phyloP scores from a whole-genome alignment of 352 stramenopile genomes.

The Phytophthora cajani region DNA sequence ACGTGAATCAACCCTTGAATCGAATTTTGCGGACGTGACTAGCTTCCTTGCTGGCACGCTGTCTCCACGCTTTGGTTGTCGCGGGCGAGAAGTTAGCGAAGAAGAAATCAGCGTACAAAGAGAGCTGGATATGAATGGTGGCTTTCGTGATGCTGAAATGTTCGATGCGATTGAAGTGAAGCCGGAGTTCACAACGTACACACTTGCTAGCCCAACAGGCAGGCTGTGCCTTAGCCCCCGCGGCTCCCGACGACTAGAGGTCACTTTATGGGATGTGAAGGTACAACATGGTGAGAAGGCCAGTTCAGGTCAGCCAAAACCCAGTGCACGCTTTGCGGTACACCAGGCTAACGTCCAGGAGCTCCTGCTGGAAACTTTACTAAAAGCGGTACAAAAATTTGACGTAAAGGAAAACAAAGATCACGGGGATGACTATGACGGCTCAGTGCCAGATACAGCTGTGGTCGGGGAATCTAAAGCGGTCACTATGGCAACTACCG shows the following conservation, averaged over 20 bases:
- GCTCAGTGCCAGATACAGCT: constrained; percentile 5
- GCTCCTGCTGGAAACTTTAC: constrained; percentile 65
- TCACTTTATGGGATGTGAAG: constrained; percentile 10
- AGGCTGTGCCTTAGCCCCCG: constrained; percentile 61
- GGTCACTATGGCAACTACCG: constrained; percentile 10
- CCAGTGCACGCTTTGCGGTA: constrained; percentile 15
- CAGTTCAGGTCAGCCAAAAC: constrained; percentile 1
- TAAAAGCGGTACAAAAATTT: constrained; percentile 76
- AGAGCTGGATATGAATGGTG: constrained; percentile 10
- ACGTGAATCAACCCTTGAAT: constrained; percentile 46
- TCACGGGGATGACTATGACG: constrained; percentile 36
- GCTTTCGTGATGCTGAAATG: not conserved
- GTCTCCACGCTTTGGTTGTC: constrained; percentile 57
- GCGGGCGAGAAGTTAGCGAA: constrained; percentile 11
- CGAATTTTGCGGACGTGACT: constrained; percentile 73
- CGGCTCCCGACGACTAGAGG: constrained; percentile 24
- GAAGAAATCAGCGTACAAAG: constrained; percentile 14
- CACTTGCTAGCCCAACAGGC: constrained; percentile 35
- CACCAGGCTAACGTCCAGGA: constrained; percentile 63
- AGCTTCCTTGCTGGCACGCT: constrained; percentile 65
- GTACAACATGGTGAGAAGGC: constrained; percentile 7
- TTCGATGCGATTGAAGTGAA: constrained; percentile 1
- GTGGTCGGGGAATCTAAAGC: constrained; percentile 1
- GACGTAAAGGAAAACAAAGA: constrained; percentile 76
- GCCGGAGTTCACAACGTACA: constrained; percentile 11